These are phyloP conservation scores for Cymbopogon citratus DNA, from an alignment of 176 grass and related monocot genomes.

Conservation along the genomic window DNA sequence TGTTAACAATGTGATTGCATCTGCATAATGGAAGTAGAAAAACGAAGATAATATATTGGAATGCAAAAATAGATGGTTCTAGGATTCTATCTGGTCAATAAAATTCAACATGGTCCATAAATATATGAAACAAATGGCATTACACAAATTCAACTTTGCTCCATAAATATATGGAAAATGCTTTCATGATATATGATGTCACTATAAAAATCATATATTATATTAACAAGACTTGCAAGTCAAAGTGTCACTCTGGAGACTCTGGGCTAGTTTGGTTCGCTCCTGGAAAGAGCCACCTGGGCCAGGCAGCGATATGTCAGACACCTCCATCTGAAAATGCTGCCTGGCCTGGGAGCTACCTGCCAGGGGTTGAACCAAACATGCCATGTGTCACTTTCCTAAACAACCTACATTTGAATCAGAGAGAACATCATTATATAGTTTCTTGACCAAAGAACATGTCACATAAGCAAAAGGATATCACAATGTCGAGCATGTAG, in stretches of 20 bases:
- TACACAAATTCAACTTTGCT: neutral
- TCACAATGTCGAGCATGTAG: neutral
- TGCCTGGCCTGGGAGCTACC: neutral
- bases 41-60: neutral
- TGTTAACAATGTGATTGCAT: neutral
- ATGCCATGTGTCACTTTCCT: neutral
- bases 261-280: neutral
- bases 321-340: neutral
- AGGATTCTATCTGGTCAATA: neutral
- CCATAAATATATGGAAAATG: neutral
- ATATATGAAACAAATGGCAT: neutral
- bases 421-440: neutral
- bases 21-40: neutral
- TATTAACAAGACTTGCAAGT: neutral
- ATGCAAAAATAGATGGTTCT: neutral
- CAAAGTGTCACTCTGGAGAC: neutral
- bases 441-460: neutral
- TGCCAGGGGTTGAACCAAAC: neutral
- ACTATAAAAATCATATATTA: neutral
- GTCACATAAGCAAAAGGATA: neutral
- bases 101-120: neutral
- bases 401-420: neutral
- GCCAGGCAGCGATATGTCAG: neutral
- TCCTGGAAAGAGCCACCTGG: neutral
- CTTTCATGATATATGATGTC: neutral